A percentile compares a stretch with the other conserved stretches of the same genome.
phyloP scores from a whole-genome alignment of 768 basidiomycete genomes.

The Leccinum rimulosum region DNA sequence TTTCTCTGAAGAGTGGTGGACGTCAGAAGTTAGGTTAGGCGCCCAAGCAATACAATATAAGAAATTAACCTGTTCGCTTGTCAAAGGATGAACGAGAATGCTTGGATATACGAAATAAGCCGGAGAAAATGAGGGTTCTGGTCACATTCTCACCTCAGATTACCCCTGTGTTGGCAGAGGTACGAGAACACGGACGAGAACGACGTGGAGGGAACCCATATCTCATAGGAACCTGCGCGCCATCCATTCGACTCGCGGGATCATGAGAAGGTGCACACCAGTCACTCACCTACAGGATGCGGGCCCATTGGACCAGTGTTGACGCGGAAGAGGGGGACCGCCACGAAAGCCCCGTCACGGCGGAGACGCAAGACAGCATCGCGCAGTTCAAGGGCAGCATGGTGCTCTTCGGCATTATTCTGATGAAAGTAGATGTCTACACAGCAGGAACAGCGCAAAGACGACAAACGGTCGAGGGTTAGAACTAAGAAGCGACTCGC shows the following conservation, averaged over 20 bases:
- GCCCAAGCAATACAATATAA: background rate
- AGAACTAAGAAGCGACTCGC: background rate
- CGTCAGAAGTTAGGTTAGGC: background rate
- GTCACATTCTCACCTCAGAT: slow-evolving; percentile 50
- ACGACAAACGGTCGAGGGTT: background rate
- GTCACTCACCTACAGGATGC: slow-evolving; percentile 65
- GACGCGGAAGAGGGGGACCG: slow-evolving; percentile 71
- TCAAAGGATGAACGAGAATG: slow-evolving; percentile 72
- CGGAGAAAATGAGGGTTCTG: background rate
- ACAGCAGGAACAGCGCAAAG: background rate
- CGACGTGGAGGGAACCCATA: slow-evolving; percentile 75
- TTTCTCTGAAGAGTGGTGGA: slow-evolving; percentile 38
- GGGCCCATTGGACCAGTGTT: slow-evolving; percentile 69
- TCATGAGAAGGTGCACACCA: background rate
- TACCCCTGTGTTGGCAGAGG: slow-evolving; percentile 62
- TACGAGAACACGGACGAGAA: slow-evolving; percentile 79
- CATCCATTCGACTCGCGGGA: background rate
- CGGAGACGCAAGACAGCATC: slow-evolving; percentile 71
- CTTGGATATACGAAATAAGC: slow-evolving; percentile 35
- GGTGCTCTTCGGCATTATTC: slow-evolving; percentile 56
- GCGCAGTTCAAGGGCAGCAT: slow-evolving; percentile 63
- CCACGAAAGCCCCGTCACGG: slow-evolving; percentile 75
- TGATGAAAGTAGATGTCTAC: slow-evolving; percentile 81
- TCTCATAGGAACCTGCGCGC: slow-evolving; percentile 68
- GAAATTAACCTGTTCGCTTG: slow-evolving; percentile 58